These are phyloP conservation scores for Cytospora leucostoma DNA, from an alignment of 2,329 filamentous ascomycete genomes.

Conservation along the genomic window DNA sequence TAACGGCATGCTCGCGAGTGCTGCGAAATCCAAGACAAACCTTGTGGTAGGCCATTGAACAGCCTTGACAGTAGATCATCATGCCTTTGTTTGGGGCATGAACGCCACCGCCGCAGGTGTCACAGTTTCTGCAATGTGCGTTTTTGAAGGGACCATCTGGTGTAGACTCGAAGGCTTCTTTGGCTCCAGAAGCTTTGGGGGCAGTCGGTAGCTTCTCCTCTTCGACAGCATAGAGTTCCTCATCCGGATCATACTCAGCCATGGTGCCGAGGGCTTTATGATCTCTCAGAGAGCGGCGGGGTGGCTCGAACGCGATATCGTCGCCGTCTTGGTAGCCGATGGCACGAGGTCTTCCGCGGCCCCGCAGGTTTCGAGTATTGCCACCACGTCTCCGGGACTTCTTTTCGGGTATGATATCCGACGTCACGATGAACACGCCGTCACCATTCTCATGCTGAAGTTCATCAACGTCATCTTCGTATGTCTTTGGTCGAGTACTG, in stretches of 20 bases:
- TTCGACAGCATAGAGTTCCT: conserved; percentile 50
- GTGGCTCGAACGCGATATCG: conserved; percentile 54
- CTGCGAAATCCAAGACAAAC: conserved; percentile 75
- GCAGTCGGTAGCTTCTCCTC: conserved; percentile 48
- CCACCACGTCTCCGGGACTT: conserved; percentile 24
- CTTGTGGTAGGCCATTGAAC: conserved; percentile 81
- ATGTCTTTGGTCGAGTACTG: neutral
- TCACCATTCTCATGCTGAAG: conserved; percentile 24
- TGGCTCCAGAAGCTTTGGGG: conserved; percentile 63
- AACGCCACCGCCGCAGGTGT: conserved; percentile 64
- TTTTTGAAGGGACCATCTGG: conserved; percentile 66
- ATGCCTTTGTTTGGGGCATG: conserved; percentile 62
- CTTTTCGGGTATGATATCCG: conserved; percentile 33
- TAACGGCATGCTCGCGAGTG: conserved; percentile 81
- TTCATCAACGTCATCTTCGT: conserved; percentile 24
- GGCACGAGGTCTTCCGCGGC: conserved; percentile 37
- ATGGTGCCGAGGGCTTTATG: conserved; percentile 48
- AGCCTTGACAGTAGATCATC: conserved; percentile 89
- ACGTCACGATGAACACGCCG: conserved; percentile 30
- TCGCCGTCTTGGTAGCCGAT: conserved; percentile 31
- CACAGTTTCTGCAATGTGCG: conserved; percentile 71
- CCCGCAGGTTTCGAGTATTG: conserved; percentile 29
- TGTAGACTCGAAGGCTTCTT: conserved; percentile 71
- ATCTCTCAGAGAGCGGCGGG: conserved; percentile 51
- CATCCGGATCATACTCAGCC: conserved; percentile 61